These are phyloP conservation scores for Fusarium veterinarium DNA, from an alignment of 2,329 filamentous ascomycete genomes.

Conservation along the genomic window DNA sequence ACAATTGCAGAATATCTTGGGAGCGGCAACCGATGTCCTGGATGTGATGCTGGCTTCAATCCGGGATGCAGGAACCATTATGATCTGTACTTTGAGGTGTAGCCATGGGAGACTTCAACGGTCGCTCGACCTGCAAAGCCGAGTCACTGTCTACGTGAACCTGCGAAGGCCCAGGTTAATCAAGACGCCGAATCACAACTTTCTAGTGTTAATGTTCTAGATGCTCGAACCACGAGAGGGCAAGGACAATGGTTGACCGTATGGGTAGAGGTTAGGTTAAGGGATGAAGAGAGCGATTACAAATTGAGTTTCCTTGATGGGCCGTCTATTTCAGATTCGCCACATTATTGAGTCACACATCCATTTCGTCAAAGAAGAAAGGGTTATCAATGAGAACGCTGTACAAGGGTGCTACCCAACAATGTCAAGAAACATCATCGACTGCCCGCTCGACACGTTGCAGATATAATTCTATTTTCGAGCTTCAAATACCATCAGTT, in stretches of 20 bases:
- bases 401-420: too few relatives aligned
- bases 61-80: slow-evolving; percentile 24
- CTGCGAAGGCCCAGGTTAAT: fast-evolving
- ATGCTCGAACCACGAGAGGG: too few relatives aligned
- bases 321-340: fast-evolving
- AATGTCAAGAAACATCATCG: not conserved
- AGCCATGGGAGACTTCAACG: not conserved
- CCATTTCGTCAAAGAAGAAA: not conserved
- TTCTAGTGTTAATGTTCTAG: too few relatives aligned
- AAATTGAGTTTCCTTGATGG: too few relatives aligned
- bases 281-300: not conserved
- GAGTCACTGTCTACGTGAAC: fast-evolving
- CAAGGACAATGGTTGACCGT: not conserved
- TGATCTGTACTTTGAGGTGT: slow-evolving; percentile 12
- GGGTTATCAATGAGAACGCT: too few relatives aligned
- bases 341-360: not conserved
- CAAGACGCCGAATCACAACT: too few relatives aligned
- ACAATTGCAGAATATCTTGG: slow-evolving; percentile 4
- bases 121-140: not conserved
- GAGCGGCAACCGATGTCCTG: not conserved
- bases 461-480: too few relatives aligned
- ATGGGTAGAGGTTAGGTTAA: not conserved
- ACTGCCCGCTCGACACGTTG: fast-evolving
- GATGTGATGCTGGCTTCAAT: slow-evolving; percentile 13
- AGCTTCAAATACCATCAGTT: not conserved